Evolutionary conservation across 208 protist species (phyloP).

Genomic region (Leptomonas pyrrhocoris): DNA sequence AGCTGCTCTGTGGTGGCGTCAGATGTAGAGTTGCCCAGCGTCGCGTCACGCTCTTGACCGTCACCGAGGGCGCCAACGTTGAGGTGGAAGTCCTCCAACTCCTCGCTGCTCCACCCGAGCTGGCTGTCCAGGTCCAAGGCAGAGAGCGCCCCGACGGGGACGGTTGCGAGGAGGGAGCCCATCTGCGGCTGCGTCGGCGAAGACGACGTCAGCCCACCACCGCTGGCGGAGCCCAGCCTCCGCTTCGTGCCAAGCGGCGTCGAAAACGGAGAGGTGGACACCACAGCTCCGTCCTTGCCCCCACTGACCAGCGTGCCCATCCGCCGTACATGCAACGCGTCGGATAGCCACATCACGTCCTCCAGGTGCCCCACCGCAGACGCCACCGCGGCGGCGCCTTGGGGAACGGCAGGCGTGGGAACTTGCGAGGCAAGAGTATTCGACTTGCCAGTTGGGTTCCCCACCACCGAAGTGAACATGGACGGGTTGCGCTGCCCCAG

Average conservation of each 20-base stretch:
- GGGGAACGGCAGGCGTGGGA: background rate
- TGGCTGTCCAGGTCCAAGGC: slow-evolving; percentile 19
- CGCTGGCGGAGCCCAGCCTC: background rate
- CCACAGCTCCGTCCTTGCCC: background rate
- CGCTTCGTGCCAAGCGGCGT: slow-evolving; percentile 3
- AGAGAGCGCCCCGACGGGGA: slow-evolving; percentile 24
- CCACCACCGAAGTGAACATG: slow-evolving; percentile 5
- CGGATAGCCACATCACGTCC: slow-evolving; percentile 30
- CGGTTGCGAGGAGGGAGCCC: slow-evolving; percentile 22
- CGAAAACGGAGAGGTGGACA: background rate
- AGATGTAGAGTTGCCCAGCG: background rate
- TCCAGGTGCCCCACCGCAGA: slow-evolving; percentile 20
- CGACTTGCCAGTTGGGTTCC: background rate
- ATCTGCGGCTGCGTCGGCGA: background rate
- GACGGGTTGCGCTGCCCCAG: slow-evolving; percentile 8
- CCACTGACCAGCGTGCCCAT: slow-evolving; percentile 32
- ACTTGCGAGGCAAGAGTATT: background rate
- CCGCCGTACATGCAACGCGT: slow-evolving; percentile 26
- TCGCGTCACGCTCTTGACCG: background rate
- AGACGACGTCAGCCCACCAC: background rate
- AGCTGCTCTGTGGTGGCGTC: slow-evolving; percentile 22
- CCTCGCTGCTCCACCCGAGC: slow-evolving; percentile 21
- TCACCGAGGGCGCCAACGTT: background rate
- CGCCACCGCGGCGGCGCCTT: background rate
- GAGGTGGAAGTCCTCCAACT: slow-evolving; percentile 26